Evolutionary conservation across 2,329 filamentous ascomycete genomes (phyloP).

Genomic region (Exophiala mesophila): DNA sequence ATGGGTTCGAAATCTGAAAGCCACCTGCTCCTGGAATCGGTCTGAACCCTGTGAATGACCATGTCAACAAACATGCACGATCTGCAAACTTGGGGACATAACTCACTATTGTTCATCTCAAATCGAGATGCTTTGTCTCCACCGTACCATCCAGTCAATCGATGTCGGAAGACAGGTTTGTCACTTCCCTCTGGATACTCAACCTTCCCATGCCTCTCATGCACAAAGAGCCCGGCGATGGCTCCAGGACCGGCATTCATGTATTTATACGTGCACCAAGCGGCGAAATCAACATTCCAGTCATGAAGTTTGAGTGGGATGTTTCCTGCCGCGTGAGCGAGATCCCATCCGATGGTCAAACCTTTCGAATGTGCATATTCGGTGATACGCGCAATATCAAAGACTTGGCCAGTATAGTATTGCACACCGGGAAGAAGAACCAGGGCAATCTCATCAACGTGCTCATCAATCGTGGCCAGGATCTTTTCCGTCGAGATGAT

Average conservation of each 20-base stretch:
- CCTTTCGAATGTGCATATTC: slow-evolving; percentile 65
- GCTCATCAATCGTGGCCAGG: slow-evolving; percentile 65
- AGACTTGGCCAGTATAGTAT: slow-evolving; percentile 84
- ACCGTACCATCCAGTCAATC: slow-evolving; percentile 83
- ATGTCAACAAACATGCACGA: slow-evolving; percentile 28
- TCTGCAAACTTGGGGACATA: not conserved
- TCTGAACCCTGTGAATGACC: slow-evolving; percentile 53
- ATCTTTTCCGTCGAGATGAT: slow-evolving; percentile 67
- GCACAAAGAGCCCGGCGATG: slow-evolving; percentile 76
- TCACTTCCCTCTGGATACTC: slow-evolving; percentile 27
- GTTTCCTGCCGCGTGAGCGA: slow-evolving; percentile 81
- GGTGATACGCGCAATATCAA: slow-evolving; percentile 77
- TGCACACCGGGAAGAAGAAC: slow-evolving; percentile 80
- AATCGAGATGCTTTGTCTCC: slow-evolving; percentile 72
- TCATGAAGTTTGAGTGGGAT: slow-evolving; percentile 74
- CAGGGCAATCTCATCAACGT: slow-evolving; percentile 67
- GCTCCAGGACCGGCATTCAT: slow-evolving; percentile 78
- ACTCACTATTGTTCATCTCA: slow-evolving; percentile 66
- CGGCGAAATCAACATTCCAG: slow-evolving; percentile 88
- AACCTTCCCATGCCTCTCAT: slow-evolving; percentile 65
- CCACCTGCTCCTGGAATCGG: slow-evolving; percentile 74
- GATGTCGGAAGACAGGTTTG: slow-evolving; percentile 51
- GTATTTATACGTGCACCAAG: slow-evolving; percentile 95
- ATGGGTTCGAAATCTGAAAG: slow-evolving; percentile 78
- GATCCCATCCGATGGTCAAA: slow-evolving; percentile 77